phyloP scores from a whole-genome alignment of 2,329 filamentous ascomycete species.

The Pseudogymnoascus sp. region DNA sequence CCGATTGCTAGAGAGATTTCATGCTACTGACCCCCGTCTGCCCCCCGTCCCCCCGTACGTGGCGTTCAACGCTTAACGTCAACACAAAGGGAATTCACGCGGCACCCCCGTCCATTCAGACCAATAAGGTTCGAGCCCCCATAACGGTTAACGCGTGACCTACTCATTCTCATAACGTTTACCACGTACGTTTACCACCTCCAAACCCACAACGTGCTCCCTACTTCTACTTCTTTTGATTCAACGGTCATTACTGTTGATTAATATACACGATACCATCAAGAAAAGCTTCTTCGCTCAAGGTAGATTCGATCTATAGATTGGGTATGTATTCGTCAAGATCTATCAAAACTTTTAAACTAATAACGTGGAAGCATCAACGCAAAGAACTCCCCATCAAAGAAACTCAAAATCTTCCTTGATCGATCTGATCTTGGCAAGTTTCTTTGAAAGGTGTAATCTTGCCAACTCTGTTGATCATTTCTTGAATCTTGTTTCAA shows the following conservation, averaged over 20 bases:
- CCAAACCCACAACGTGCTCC: background rate
- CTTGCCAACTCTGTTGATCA: background rate
- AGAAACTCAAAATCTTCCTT: background rate
- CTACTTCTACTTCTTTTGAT: background rate
- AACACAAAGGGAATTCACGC: background rate
- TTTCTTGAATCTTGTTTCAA: background rate
- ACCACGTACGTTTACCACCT: background rate
- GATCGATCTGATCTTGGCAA: background rate
- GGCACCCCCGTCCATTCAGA: background rate
- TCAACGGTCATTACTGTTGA: background rate
- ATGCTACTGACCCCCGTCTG: background rate
- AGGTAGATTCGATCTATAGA: background rate
- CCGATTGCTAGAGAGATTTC: background rate
- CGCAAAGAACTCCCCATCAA: background rate
- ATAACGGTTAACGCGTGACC: background rate
- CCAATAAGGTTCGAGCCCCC: background rate
- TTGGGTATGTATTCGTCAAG: background rate
- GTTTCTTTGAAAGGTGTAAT: conserved; percentile 1
- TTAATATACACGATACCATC: background rate
- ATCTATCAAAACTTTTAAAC: background rate
- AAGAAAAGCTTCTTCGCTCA: conserved; percentile 5
- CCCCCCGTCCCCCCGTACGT: background rate
- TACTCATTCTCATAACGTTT: background rate
- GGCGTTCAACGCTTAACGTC: background rate
- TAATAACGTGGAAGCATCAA: background rate